phyloP scores from a whole-genome alignment of 257 asterid genomes.

The Solanum corneliomulleri region DNA sequence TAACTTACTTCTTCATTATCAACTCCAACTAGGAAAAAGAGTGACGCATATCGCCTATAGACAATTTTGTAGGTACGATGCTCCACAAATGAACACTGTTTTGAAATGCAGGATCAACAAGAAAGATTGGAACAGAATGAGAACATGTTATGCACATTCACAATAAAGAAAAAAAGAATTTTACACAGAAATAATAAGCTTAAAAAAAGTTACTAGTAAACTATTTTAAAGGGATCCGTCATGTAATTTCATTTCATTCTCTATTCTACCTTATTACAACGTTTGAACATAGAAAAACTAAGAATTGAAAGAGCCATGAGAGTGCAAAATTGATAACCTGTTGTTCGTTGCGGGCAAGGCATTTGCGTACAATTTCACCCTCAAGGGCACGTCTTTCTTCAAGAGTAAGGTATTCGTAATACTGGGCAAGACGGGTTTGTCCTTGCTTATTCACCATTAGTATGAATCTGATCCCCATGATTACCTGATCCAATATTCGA shows the following conservation, averaged over 20 bases:
- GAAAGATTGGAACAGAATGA: neutral
- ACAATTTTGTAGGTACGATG: constrained; percentile 93
- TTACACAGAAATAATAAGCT: neutral
- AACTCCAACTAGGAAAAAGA: constrained; percentile 95
- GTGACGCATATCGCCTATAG: constrained; percentile 83
- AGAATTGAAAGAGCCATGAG: neutral
- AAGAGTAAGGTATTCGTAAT: constrained; percentile 77
- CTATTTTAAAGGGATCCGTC: neutral
- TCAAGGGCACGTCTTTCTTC: constrained; percentile 98
- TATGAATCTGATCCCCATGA: constrained; percentile 90
- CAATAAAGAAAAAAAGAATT: neutral
- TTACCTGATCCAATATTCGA: neutral
- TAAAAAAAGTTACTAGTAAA: neutral
- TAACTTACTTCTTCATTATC: constrained; percentile 90
- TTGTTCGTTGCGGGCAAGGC: constrained; percentile 59
- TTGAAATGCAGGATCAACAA: constrained; percentile 4
- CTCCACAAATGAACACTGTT: constrained; percentile 95
- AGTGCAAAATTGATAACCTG: neutral
- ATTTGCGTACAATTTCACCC: constrained; percentile 97
- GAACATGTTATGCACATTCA: neutral
- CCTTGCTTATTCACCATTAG: constrained; percentile 99
- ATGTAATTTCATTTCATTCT: neutral
- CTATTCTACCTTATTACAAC: neutral
- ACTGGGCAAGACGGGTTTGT: constrained; percentile 93
- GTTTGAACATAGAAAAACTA: neutral